Base-by-base conservation (phyloP, 2,329 filamentous ascomycete genomes). In the Xylaria sp. region DNA sequence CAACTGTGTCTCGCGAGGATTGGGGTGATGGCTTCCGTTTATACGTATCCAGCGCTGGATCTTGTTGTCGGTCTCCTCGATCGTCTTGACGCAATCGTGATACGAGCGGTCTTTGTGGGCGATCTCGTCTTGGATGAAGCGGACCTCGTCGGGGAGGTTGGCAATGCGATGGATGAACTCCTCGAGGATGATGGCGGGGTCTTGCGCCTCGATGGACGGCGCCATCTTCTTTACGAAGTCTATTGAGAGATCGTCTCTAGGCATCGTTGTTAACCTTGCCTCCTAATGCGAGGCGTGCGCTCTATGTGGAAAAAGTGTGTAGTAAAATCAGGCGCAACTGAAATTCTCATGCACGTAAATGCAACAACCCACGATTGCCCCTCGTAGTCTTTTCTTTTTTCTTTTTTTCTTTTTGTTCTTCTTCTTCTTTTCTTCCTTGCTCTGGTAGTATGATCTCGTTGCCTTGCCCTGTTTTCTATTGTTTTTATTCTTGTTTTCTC, bases 51-150 rank as follows among this genome's bases (percentile, higher is more conserved):
- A 94, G 80, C 92, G 93, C 77, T 97, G 93, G 48, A 96, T 89
- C 76, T 90, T 90, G 61, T 81, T 85, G 76, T 97, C 93, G 72
- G 90, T 89, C 67, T 91, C 89, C 48, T 89, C 87, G 76, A 94
- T 93, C 71, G 87, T 85, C 69, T 88, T 85, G 67, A 90, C 83
- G 77, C 90, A 90, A 56, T 93, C 89, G 76, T 88, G 84, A 73
- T 93, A 91, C 71, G 89, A 85, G 58, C 88, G 86, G 78, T 97
- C 93, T 79, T 94, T 95, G 78, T 92, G 90, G 76, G 89, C 85
- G 71, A 95, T 92, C 81, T 96, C 93, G 77, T 94, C 92, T 76
- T 94, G 91, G 70, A 95, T 86, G 81, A 94, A 94, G 21, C 90
- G 90, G 68, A 96, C 90, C 81, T 96, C 93, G 71, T 93, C 91